These are phyloP conservation scores for Aspergillus sp. DNA, from an alignment of 2,329 filamentous ascomycete species.

Conservation along the genomic window DNA sequence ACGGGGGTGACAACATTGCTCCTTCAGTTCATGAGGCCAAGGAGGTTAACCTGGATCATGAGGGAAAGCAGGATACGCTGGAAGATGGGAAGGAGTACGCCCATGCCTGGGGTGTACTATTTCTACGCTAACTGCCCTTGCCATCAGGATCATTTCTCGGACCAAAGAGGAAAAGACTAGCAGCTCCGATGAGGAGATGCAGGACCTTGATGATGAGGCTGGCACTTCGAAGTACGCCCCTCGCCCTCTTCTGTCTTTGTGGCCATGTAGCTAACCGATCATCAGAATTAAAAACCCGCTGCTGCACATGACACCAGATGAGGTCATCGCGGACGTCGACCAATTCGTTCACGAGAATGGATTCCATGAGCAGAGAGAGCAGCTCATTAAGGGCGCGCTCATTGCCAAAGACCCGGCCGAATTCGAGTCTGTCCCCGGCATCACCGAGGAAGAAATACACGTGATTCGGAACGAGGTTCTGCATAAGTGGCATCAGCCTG, in stretches of 20 bases:
- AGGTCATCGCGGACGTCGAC: slow-evolving; percentile 34
- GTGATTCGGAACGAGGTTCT: slow-evolving; percentile 38
- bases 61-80: too few species aligned
- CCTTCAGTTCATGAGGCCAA: too few species aligned
- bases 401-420: slow-evolving; percentile 41
- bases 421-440: slow-evolving; percentile 35
- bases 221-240: not conserved
- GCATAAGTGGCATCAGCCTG: slow-evolving; percentile 42
- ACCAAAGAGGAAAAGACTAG: not conserved
- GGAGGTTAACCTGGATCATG: too few species aligned
- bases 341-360: slow-evolving; percentile 34
- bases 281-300: slow-evolving; percentile 39
- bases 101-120: not conserved
- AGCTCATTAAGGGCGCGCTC: slow-evolving; percentile 41
- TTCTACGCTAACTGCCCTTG: not conserved
- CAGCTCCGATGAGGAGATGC: not conserved
- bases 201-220: not conserved
- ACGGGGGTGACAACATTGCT: too few species aligned
- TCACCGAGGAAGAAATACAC: slow-evolving; percentile 34
- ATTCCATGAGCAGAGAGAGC: slow-evolving; percentile 31
- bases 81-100: not conserved
- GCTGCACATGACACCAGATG: slow-evolving; percentile 28
- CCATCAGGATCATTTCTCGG: not conserved
- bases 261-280: slow-evolving; percentile 1
- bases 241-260: not conserved